Evolutionary conservation across 805 yeast species (phyloP).

Genomic region (Wickerhamomyces subpelliculosus): DNA sequence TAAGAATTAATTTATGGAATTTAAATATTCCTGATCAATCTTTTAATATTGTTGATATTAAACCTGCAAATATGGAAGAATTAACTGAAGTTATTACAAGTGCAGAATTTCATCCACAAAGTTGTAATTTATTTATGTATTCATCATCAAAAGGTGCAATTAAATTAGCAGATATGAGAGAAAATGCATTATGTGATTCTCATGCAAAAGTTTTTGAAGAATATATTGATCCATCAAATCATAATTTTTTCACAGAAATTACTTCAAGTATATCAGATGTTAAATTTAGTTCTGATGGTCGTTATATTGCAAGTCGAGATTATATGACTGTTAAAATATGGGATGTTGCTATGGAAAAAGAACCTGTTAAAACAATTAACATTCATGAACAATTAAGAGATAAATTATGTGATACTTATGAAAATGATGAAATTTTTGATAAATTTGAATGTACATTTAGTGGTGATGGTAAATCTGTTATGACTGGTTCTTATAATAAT

Average conservation of each 20-base stretch:
- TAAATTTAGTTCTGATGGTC: constrained; percentile 84
- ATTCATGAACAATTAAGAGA: constrained; percentile 94
- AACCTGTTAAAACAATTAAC: constrained; percentile 89
- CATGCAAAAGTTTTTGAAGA: constrained; percentile 89
- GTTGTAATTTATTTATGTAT: constrained; percentile 92
- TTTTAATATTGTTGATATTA: constrained; percentile 94
- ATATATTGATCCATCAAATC: constrained; percentile 84
- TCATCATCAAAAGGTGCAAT: constrained; percentile 93
- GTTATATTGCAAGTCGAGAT: constrained; percentile 94
- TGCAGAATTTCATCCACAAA: constrained; percentile 91
- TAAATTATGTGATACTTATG: constrained; percentile 93
- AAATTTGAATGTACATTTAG: constrained; percentile 94
- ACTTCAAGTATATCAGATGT: constrained; percentile 92
- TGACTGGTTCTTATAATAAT: constrained; percentile 97
- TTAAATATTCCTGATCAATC: constrained; percentile 89
- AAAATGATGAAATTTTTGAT: constrained; percentile 96
- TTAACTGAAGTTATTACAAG: constrained; percentile 95
- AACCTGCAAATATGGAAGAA: constrained; percentile 98
- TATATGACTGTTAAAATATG: constrained; percentile 96
- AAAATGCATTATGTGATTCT: constrained; percentile 86
- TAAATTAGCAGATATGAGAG: constrained; percentile 94
- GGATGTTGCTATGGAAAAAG: constrained; percentile 96
- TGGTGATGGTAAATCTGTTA: constrained; percentile 85
- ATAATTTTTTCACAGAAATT: constrained; percentile 95
- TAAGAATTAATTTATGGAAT: constrained; percentile 94